Base-by-base conservation (phyloP, 225 moss, liverwort and hornwort species). In the Sphagnum contortum region DNA sequence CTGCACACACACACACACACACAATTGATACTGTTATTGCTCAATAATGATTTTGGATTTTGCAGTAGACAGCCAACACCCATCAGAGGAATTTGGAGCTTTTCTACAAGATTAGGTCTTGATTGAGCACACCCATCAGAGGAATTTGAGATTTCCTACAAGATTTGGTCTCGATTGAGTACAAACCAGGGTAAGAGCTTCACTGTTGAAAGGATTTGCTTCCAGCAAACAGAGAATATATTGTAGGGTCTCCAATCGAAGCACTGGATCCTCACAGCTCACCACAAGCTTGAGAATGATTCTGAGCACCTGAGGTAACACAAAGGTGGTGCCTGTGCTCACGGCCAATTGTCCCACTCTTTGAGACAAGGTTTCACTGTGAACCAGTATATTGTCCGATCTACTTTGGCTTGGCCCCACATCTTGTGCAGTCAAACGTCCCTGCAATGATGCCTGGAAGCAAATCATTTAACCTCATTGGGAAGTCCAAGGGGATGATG, bases 221-320 rank as follows among this genome's bases (percentile, higher is more conserved):
- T 79, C 66, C 55, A 79, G 64, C 61, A 79, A 60, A 29, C 60
- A 71, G 5, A 71, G 57, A 48, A 75, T 62, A 57, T 79, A 74
- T 9, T 68, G 67, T n/a, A 79, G 64, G 11, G 75, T 79, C 49
- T 71, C 71, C 71, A 74, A 52, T 47, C 79, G 70, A 45, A 74
- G 64, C 13, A 68, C 8, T 10, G 50, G 48, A 56, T 79, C 71
- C 56, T 74, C 64, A 68, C 71, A 71, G 44, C 55, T 55, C 48
- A 79, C 64, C 64, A 79, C 70, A 68, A 71, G 74, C 68, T 69
- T 71, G 69, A 79, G 68, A 8, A 79, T 71, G 47, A 79, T 74
- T 3, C 74, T 74, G 44, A 79, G 59, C 44, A 79, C 52, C 61
- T 75, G 79, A 8, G 79, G 79, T 57, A 79, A 64, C 50, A 74